Evolutionary conservation across 176 grass and related monocot genomes (phyloP).

Genomic region (Olyra latifolia): DNA sequence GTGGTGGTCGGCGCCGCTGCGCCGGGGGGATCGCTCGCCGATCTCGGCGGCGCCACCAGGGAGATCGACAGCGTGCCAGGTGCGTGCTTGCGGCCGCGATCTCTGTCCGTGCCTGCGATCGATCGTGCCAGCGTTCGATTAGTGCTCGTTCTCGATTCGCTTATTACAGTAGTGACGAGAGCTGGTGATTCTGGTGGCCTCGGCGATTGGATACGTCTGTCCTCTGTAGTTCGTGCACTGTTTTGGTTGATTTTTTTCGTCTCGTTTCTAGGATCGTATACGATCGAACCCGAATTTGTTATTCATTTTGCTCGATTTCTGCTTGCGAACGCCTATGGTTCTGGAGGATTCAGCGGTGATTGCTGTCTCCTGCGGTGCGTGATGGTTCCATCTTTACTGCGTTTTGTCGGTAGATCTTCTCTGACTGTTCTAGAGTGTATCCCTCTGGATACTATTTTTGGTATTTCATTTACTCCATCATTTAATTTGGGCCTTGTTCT

Average conservation of each 20-base stretch:
- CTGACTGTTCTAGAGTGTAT: neutral
- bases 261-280: neutral
- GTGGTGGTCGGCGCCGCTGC: neutral
- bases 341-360: neutral
- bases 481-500: too few relatives aligned
- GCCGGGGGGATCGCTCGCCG: constrained; percentile 19
- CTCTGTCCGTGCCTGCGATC: neutral
- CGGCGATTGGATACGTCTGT: neutral
- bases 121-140: neutral
- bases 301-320: neutral
- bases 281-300: neutral
- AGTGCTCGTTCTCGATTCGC: neutral
- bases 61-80: constrained; percentile 51
- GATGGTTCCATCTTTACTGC: neutral
- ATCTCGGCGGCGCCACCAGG: constrained; percentile 34
- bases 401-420: constrained; percentile 33
- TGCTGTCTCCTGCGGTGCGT: neutral
- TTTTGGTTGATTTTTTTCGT: neutral
- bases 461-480: neutral
- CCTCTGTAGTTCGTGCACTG: neutral
- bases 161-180: neutral
- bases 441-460: constrained; percentile 25
- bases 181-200: neutral
- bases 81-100: neutral
- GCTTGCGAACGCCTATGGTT: neutral